Evolutionary conservation across 225 moss, liverwort and hornwort species (phyloP).

Genomic region (Marchantia paleacea): DNA sequence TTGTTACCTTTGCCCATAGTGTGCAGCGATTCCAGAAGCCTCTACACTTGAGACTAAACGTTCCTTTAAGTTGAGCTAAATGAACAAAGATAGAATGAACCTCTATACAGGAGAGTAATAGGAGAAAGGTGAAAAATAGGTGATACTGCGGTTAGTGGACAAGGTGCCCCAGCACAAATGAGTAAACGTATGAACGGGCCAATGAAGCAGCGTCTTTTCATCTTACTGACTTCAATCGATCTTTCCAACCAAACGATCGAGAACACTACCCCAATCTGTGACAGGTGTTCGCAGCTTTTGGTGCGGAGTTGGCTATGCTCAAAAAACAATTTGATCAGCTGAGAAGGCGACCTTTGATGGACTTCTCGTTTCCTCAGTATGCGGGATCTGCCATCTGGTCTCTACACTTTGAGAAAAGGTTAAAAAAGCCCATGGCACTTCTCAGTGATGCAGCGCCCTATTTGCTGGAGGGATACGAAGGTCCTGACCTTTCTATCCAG

Average conservation of each 20-base stretch:
- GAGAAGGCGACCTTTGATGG: slow-evolving; percentile 54
- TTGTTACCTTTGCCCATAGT: no score
- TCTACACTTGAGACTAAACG: no score
- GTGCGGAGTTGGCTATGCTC: slow-evolving; percentile 57
- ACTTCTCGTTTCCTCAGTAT: slow-evolving; percentile 66
- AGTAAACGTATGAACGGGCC: no score
- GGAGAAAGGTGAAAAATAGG: no score
- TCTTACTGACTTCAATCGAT: background rate
- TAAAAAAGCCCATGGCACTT: slow-evolving; percentile 67
- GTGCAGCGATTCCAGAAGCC: no score
- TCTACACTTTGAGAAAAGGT: slow-evolving; percentile 62
- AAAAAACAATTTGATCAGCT: slow-evolving; percentile 71
- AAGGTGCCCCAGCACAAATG: no score
- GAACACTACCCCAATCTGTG: background rate
- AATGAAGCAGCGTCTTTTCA: background rate
- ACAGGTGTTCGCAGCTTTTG: slow-evolving; percentile 65
- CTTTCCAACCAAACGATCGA: background rate
- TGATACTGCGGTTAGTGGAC: no score
- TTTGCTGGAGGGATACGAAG: slow-evolving; percentile 51
- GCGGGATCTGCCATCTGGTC: slow-evolving; percentile 75
- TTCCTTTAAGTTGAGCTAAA: no score
- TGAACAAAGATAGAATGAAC: no score
- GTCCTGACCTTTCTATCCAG: slow-evolving; percentile 55
- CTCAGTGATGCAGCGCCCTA: slow-evolving; percentile 59
- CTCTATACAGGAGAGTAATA: no score